Percentiles rank a stretch among this genome's conserved stretches.
Conservation (phyloP, 2,329 filamentous ascomycete species). For the Amesomyces nigricolor region DNA sequence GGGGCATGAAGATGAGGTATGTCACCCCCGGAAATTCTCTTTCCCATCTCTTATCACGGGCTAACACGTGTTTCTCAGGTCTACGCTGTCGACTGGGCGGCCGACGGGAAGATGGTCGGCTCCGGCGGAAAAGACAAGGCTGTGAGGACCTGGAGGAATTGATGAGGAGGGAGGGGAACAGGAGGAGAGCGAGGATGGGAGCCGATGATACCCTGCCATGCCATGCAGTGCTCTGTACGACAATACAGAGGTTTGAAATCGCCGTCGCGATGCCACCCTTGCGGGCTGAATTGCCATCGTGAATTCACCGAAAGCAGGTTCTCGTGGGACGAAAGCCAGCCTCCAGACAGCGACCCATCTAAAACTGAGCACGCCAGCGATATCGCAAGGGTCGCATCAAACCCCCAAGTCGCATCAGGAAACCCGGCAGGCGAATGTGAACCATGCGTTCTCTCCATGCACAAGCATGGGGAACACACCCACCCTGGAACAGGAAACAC, state of each 20-base stretch:
- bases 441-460: no score
- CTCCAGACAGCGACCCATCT: no score
- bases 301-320: not conserved
- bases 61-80: conserved; percentile 40
- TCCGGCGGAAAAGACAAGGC: conserved; percentile 92
- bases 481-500: not conserved
- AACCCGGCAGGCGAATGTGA: not conserved
- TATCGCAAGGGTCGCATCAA: not conserved
- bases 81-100: conserved; percentile 91
- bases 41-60: not conserved
- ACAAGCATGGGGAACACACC: not conserved
- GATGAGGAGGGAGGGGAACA: not conserved
- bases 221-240: conserved; percentile 2
- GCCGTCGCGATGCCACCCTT: not conserved
- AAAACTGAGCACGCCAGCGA: not conserved
- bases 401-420: not conserved
- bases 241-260: no score
- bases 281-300: not conserved
- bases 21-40: not conserved
- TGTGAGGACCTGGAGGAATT: conserved; percentile 61
- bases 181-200: conserved; percentile 7
- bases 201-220: conserved; percentile 24
- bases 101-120: conserved; percentile 80
- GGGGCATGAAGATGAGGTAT: conserved; percentile 73
- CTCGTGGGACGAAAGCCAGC: no score